These are phyloP conservation scores for Dothistroma pini DNA, from an alignment of 2,329 filamentous ascomycete species.

Conservation along the genomic window DNA sequence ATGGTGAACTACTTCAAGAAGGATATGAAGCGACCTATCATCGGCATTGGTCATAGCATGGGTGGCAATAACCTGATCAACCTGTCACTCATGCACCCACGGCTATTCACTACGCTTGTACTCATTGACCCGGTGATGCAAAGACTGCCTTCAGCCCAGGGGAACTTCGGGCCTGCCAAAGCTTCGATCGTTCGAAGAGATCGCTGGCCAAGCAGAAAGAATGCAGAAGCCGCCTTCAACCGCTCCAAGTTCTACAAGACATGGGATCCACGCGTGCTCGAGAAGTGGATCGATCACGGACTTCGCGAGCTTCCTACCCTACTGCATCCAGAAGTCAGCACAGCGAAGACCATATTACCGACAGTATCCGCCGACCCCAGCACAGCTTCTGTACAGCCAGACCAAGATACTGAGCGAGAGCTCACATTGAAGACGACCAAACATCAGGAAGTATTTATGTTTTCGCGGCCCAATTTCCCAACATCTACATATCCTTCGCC, in stretches of 20 bases:
- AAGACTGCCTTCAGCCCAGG: constrained; percentile 41
- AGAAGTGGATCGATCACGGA: constrained; percentile 58
- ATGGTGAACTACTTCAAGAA: constrained; percentile 79
- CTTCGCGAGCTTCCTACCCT: constrained; percentile 15
- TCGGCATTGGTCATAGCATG: constrained; percentile 88
- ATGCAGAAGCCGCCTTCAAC: constrained; percentile 63
- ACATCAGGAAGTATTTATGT: constrained; percentile 83
- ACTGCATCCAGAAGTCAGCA: constrained; percentile 41
- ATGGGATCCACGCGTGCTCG: constrained; percentile 79
- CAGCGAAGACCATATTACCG: constrained; percentile 25
- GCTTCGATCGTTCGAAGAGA: constrained; percentile 72
- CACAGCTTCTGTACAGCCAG: constrained; percentile 20
- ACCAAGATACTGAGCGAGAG: constrained; percentile 35
- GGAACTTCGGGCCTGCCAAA: constrained; percentile 36
- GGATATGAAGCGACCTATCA: constrained; percentile 73
- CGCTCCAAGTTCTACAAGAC: constrained; percentile 70
- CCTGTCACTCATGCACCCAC: constrained; percentile 72
- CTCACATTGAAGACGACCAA: constrained; percentile 78
- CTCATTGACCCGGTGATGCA: constrained; percentile 83
- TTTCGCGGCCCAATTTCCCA: constrained; percentile 58
- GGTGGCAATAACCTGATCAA: constrained; percentile 72
- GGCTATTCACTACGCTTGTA: constrained; percentile 70
- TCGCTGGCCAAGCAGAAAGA: constrained; percentile 71
- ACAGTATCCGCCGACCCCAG: constrained; percentile 27
- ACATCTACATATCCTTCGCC: constrained; percentile 24